Percentiles rank a stretch among this genome's conserved stretches.
phyloP scores from a whole-genome alignment of 441 rosid species.

The Gossypium lobatum region DNA sequence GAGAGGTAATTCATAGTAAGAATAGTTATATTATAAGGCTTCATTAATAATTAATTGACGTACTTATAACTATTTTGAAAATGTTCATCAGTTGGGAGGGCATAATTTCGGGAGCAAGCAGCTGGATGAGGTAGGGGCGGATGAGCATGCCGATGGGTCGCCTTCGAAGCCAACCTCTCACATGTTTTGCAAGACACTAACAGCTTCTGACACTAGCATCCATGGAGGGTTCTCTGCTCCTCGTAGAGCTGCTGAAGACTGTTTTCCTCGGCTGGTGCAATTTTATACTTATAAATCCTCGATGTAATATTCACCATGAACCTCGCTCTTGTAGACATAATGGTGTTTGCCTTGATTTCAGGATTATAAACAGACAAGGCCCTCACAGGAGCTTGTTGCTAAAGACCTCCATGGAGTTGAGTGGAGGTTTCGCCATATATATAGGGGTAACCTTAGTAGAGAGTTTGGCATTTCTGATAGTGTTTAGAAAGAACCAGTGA shows the following conservation, averaged over 20 bases:
- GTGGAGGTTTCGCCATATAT: conserved; percentile 95
- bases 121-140: conserved; percentile 40
- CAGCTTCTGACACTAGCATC: conserved; percentile 97
- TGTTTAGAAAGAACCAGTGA: not conserved
- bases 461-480: not conserved
- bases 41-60: no score
- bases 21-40: no score
- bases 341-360: conserved; percentile 22
- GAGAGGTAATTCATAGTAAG: no score
- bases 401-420: conserved; percentile 90
- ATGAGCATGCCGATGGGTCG: conserved; percentile 53
- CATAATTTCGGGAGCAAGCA: conserved; percentile 38
- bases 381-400: conserved; percentile 94
- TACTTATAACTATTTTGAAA: no score
- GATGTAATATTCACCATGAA: not conserved
- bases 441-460: conserved; percentile 46
- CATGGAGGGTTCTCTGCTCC: conserved; percentile 99
- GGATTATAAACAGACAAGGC: conserved; percentile 93
- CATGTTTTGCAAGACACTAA: conserved; percentile 98
- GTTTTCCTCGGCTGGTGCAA: conserved; percentile 88
- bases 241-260: conserved; percentile 97
- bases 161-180: conserved; percentile 65
- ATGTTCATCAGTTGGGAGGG: conserved; percentile 37
- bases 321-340: not conserved
- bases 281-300: conserved; percentile 4